Evolutionary conservation across 352 stramenopile species (phyloP).

Genomic region (Thalassiosira livingstoniorum): DNA sequence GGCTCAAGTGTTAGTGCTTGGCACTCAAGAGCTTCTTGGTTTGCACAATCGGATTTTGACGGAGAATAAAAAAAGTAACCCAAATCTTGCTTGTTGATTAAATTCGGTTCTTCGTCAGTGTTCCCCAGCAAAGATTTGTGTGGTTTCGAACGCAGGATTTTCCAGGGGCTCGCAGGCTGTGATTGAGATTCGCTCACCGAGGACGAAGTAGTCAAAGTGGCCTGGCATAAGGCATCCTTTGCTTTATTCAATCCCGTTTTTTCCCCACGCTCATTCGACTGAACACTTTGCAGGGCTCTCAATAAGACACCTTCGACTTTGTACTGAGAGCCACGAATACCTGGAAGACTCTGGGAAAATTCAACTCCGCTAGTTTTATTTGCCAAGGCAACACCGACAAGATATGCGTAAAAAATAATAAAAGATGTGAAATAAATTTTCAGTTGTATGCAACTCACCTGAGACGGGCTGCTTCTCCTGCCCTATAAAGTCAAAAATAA

Average conservation of each 20-base stretch:
- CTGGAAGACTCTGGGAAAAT: constrained; percentile 84
- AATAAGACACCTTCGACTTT: constrained; percentile 86
- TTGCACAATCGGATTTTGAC: constrained; percentile 75
- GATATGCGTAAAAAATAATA: too few species aligned
- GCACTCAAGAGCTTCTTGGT: constrained; percentile 85
- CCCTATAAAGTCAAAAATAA: too few species aligned
- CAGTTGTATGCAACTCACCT: too few species aligned
- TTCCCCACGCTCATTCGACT: constrained; percentile 80
- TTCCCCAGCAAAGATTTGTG: neutral
- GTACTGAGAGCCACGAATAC: constrained; percentile 81
- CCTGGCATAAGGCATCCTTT: constrained; percentile 18
- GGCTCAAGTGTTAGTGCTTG: constrained; percentile 90
- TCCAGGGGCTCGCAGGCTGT: constrained; percentile 83
- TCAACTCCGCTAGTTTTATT: constrained; percentile 86
- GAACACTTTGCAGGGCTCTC: constrained; percentile 80
- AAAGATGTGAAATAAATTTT: too few species aligned
- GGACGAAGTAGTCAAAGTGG: constrained; percentile 44
- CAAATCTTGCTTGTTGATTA: constrained; percentile 33
- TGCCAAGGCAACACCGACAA: too few species aligned
- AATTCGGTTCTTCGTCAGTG: neutral
- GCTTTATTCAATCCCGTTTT: constrained; percentile 70
- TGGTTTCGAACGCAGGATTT: constrained; percentile 51
- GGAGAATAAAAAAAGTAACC: constrained; percentile 87
- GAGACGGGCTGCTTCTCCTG: constrained; percentile 82
- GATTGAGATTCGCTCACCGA: constrained; percentile 63